A percentile compares a stretch with the other conserved stretches of the same genome.
Evolutionary conservation across 2,329 filamentous ascomycete genomes (phyloP).

Genomic region (Fusarium xyrophilum): DNA sequence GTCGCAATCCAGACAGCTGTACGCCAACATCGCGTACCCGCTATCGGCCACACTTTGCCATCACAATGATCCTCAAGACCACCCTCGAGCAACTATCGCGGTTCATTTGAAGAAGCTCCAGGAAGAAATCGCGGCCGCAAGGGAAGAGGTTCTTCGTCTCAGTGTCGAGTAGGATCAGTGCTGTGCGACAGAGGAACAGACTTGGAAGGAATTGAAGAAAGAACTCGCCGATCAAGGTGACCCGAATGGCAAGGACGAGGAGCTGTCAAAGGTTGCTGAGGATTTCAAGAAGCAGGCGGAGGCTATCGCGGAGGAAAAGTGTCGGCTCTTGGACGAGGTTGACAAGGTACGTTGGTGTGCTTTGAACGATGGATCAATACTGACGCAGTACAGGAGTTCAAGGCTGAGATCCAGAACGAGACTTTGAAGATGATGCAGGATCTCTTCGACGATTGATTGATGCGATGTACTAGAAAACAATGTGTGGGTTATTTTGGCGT

Average conservation of each 20-base stretch:
- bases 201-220: slow-evolving; percentile 26
- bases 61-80: slow-evolving; percentile 23
- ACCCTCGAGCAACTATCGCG: slow-evolving; percentile 38
- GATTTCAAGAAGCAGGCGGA: slow-evolving; percentile 35
- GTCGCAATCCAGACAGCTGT: slow-evolving; percentile 35
- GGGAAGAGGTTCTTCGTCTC: slow-evolving; percentile 36
- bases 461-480: neutral
- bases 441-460: slow-evolving; percentile 27
- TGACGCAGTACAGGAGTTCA: slow-evolving; percentile 41
- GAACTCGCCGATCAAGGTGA: neutral
- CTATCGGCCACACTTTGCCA: slow-evolving; percentile 45
- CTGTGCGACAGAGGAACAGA: slow-evolving; percentile 24
- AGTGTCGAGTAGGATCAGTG: slow-evolving; percentile 40
- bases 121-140: slow-evolving; percentile 31
- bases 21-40: slow-evolving; percentile 45
- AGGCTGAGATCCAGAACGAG: slow-evolving; percentile 36
- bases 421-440: slow-evolving; percentile 41
- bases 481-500: neutral
- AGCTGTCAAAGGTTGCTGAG: neutral
- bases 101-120: slow-evolving; percentile 39
- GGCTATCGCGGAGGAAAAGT: slow-evolving; percentile 33
- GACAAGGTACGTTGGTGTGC: slow-evolving; percentile 36
- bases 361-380: rapidly evolving
- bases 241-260: neutral
- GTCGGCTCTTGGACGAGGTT: slow-evolving; percentile 36